phyloP scores from a whole-genome alignment of 495 filamentous ascomycete species.

The Penicillium bialowiezense region DNA sequence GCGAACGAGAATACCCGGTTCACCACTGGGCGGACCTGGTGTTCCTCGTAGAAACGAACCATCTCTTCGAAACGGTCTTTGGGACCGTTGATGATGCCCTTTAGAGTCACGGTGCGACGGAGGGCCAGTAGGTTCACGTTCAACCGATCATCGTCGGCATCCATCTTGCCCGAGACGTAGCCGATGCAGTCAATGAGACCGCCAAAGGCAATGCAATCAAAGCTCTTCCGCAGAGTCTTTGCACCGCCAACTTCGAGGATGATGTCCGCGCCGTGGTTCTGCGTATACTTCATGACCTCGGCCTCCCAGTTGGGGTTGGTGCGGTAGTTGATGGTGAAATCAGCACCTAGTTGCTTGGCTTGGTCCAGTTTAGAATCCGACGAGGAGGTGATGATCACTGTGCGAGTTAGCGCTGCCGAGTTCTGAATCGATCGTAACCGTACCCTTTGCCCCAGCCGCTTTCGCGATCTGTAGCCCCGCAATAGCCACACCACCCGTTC shows the following conservation, averaged over 20 bases:
- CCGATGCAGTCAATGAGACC: constrained; percentile 68
- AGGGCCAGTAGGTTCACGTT: constrained; percentile 54
- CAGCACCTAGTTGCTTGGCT: constrained; percentile 59
- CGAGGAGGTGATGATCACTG: constrained; percentile 74
- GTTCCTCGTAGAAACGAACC: constrained; percentile 55
- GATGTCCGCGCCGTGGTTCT: constrained; percentile 61
- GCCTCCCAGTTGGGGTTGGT: constrained; percentile 66
- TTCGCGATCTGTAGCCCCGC: constrained; percentile 80
- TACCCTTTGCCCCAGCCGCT: constrained; percentile 66
- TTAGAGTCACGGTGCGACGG: constrained; percentile 46
- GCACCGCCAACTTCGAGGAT: constrained; percentile 67
- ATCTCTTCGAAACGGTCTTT: constrained; percentile 61
- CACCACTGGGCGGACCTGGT: constrained; percentile 60
- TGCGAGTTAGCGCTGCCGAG: background rate
- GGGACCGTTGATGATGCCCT: constrained; percentile 61
- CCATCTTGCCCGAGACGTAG: constrained; percentile 58
- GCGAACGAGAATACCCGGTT: constrained; percentile 59
- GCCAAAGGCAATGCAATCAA: constrained; percentile 63
- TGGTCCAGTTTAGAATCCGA: constrained; percentile 60
- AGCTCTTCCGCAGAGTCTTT: constrained; percentile 56
- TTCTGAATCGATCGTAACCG: no score
- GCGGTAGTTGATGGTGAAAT: constrained; percentile 65
- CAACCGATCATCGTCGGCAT: constrained; percentile 36
- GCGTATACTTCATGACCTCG: constrained; percentile 60
- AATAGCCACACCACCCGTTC: constrained; percentile 76